These are phyloP conservation scores for Suhomyces anneliseae DNA, from an alignment of 1,139 yeast species.

Conservation along the genomic window DNA sequence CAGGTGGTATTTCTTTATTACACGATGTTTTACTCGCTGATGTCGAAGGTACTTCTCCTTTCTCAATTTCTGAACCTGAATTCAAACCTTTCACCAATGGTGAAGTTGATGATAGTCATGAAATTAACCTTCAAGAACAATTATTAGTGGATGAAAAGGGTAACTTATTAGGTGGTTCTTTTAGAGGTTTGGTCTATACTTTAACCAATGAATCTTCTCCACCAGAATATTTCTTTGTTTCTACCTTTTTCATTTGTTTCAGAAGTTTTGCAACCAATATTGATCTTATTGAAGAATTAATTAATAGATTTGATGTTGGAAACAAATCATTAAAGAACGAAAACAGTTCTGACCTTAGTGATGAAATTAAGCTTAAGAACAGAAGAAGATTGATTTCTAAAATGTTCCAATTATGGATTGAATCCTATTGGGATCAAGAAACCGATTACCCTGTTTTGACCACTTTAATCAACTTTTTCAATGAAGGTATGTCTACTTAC, in stretches of 20 bases:
- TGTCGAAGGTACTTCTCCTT: conserved; percentile 36
- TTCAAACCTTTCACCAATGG: conserved; percentile 36
- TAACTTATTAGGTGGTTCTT: conserved; percentile 71
- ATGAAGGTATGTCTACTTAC: conserved; percentile 59
- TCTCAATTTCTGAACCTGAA: conserved; percentile 42
- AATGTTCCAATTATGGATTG: conserved; percentile 80
- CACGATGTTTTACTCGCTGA: conserved; percentile 49
- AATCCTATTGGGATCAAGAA: conserved; percentile 77
- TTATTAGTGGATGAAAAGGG: conserved; percentile 50
- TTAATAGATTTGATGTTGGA: conserved; percentile 60
- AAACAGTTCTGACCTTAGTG: conserved; percentile 38
- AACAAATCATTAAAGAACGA: conserved; percentile 30
- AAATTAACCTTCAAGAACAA: conserved; percentile 37
- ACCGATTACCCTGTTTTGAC: conserved; percentile 62
- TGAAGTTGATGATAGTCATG: conserved; percentile 6
- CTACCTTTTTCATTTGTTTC: conserved; percentile 81
- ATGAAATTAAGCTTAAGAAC: conserved; percentile 55
- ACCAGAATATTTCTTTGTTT: conserved; percentile 65
- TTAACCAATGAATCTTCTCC: conserved; percentile 73
- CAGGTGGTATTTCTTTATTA: conserved; percentile 58
- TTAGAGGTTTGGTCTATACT: conserved; percentile 69
- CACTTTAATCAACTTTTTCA: conserved; percentile 72
- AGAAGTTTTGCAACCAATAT: conserved; percentile 70
- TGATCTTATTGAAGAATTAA: conserved; percentile 69
- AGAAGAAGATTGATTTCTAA: conserved; percentile 68